phyloP scores from a whole-genome alignment of 2,329 filamentous ascomycete species.

The Calonectria honghensis region DNA sequence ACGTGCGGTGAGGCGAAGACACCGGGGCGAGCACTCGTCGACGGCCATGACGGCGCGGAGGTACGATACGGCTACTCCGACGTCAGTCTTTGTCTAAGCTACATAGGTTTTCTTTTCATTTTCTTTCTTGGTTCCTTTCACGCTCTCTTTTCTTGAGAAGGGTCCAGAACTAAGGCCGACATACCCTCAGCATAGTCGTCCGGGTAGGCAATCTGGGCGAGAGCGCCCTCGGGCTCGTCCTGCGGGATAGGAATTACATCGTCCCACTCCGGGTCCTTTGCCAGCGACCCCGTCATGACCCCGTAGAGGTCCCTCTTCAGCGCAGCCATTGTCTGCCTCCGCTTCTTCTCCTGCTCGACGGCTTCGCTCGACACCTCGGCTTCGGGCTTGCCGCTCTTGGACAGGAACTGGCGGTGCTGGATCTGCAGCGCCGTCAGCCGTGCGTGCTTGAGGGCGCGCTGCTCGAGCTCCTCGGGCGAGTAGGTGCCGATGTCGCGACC shows the following conservation, averaged over 20 bases:
- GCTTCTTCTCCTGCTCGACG: conserved; percentile 66
- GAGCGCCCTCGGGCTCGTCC: conserved; percentile 86
- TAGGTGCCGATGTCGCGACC: conserved; percentile 71
- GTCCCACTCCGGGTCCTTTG: conserved; percentile 85
- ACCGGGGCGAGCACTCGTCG: conserved; percentile 88
- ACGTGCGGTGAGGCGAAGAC: conserved; percentile 87
- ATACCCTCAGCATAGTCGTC: conserved; percentile 89
- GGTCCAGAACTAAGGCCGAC: conserved; percentile 48
- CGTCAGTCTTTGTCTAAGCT: conserved; percentile 47
- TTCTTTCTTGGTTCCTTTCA: conserved; percentile 25
- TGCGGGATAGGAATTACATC: conserved; percentile 89
- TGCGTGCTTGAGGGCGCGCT: conserved; percentile 64
- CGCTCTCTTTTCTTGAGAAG: conserved; percentile 34
- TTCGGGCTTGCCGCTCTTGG: conserved; percentile 55
- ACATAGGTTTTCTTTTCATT: conserved; percentile 19
- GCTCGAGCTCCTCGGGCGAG: conserved; percentile 66
- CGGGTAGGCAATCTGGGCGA: conserved; percentile 94
- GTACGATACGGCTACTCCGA: conserved; percentile 84
- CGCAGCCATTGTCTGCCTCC: conserved; percentile 71
- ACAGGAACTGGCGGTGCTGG: conserved; percentile 67
- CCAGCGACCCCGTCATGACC: conserved; percentile 65
- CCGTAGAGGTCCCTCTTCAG: conserved; percentile 73
- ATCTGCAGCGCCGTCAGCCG: conserved; percentile 66
- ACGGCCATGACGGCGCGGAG: conserved; percentile 93
- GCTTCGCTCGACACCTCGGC: conserved; percentile 62